A percentile compares a stretch with the other conserved stretches of the same genome.
These are phyloP conservation scores for Pseudomonodictys pantanalensis DNA, from an alignment of 495 filamentous ascomycete genomes.

Conservation along the genomic window DNA sequence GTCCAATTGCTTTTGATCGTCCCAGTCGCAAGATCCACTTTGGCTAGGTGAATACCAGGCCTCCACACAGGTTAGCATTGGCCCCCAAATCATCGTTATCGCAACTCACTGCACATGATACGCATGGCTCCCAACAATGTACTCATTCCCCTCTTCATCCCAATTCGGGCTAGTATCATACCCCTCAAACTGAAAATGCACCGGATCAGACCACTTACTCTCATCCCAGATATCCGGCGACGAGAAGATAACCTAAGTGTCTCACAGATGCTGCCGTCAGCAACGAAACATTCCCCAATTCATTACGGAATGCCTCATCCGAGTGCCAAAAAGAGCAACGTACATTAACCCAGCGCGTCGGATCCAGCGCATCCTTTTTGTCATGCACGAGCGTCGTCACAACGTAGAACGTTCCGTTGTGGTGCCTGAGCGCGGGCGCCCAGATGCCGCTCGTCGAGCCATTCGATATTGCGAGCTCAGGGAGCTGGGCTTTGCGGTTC, in stretches of 20 bases:
- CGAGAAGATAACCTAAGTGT: conserved; percentile 31
- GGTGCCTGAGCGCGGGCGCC: conserved; percentile 32
- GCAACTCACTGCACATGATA: conserved; percentile 19
- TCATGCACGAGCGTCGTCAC: conserved; percentile 34
- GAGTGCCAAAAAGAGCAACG: too few relatives aligned
- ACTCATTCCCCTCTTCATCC: conserved; percentile 51
- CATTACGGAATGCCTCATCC: too few relatives aligned
- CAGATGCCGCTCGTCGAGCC: conserved; percentile 36
- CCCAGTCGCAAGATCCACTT: conserved; percentile 50
- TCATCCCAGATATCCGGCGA: conserved; percentile 26
- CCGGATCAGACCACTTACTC: conserved; percentile 42
- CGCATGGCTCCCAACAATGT: conserved; percentile 42
- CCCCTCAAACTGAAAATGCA: conserved; percentile 38
- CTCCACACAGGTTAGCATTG: conserved; percentile 23
- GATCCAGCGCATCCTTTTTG: conserved; percentile 14
- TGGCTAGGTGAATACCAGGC: conserved; percentile 41
- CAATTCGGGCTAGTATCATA: conserved; percentile 51
- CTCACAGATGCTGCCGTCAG: background rate
- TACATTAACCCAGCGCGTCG: conserved; percentile 27
- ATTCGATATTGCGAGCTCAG: conserved; percentile 16
- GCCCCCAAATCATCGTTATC: conserved; percentile 17
- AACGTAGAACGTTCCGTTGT: conserved; percentile 36
- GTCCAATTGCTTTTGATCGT: conserved; percentile 38
- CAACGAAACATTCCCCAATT: too few relatives aligned
- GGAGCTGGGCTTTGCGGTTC: conserved; percentile 30